A percentile compares a stretch with the other conserved stretches of the same genome.
Evolutionary conservation across 805 yeast genomes (phyloP).

Genomic region (Saturnispora ahearnii): DNA sequence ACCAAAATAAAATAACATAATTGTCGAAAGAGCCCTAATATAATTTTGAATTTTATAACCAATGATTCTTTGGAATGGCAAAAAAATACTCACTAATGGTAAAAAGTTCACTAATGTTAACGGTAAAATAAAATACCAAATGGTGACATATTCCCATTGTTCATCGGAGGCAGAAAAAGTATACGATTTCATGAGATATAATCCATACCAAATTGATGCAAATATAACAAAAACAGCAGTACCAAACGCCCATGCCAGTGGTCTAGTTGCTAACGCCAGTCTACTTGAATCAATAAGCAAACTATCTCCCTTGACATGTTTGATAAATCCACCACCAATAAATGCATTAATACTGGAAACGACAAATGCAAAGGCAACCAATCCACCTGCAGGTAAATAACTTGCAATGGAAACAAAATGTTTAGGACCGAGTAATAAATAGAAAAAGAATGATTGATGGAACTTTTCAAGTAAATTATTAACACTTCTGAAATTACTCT

Average conservation of each 20-base stretch:
- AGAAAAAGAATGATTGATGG: conserved; percentile 94
- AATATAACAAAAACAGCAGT: conserved; percentile 24
- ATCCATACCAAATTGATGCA: conserved; percentile 20
- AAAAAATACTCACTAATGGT: conserved; percentile 4
- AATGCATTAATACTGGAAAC: conserved; percentile 54
- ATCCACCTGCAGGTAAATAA: conserved; percentile 77
- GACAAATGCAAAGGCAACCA: conserved; percentile 60
- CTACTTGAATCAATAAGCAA: background rate
- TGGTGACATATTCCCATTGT: conserved; percentile 5
- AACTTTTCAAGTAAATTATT: conserved; percentile 90
- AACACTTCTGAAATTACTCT: conserved; percentile 77
- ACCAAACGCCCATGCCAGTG: conserved; percentile 25
- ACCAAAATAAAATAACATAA: conserved; percentile 48
- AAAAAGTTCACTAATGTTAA: conserved; percentile 7
- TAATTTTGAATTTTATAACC: conserved; percentile 14
- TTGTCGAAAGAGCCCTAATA: conserved; percentile 19
- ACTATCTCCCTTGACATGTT: conserved; percentile 17
- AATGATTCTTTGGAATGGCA: background rate
- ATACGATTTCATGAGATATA: conserved; percentile 8
- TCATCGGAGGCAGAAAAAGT: background rate
- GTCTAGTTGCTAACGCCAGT: conserved; percentile 18
- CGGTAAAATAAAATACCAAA: conserved; percentile 14
- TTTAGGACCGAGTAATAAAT: conserved; percentile 68
- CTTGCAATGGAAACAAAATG: conserved; percentile 89
- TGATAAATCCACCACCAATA: conserved; percentile 31